Conservation (phyloP, 768 basidiomycete genomes). For the Tulasnella sp. region DNA sequence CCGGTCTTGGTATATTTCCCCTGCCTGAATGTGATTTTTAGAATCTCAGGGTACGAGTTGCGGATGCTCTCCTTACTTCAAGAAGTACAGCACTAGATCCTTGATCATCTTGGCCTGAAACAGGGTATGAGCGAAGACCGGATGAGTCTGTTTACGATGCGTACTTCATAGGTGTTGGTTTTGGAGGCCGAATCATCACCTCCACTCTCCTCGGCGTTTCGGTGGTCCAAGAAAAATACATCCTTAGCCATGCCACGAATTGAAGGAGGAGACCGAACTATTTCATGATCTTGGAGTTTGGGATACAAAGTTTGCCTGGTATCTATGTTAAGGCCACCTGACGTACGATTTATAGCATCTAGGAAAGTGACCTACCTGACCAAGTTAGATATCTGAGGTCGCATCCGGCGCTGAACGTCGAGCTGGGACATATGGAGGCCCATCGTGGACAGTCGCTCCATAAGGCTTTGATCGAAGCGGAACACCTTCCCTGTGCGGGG, state of each 20-base stretch:
- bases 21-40: conserved; percentile 44
- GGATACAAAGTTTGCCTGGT: conserved; percentile 64
- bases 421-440: conserved; percentile 70
- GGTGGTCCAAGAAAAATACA: conserved; percentile 59
- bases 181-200: neutral
- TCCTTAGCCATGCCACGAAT: conserved; percentile 64
- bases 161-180: conserved; percentile 53
- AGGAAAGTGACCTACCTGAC: conserved; percentile 51
- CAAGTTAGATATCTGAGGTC: conserved; percentile 66
- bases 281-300: conserved; percentile 58
- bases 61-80: conserved; percentile 43
- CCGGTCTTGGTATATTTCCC: conserved; percentile 53
- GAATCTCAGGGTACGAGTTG: neutral
- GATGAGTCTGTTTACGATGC: conserved; percentile 55
- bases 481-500: conserved; percentile 56
- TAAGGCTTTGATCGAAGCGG: conserved; percentile 69
- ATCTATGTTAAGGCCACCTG: too few relatives aligned
- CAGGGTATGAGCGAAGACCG: conserved; percentile 56
- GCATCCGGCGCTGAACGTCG: conserved; percentile 75
- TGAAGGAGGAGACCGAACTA: conserved; percentile 55
- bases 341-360: neutral
- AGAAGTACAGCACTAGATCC: conserved; percentile 58
- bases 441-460: conserved; percentile 66
- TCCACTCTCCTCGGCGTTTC: too few relatives aligned
- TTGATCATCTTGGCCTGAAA: conserved; percentile 52